phyloP scores from a whole-genome alignment of 139 green algal species.

The Chlorella sp. region DNA sequence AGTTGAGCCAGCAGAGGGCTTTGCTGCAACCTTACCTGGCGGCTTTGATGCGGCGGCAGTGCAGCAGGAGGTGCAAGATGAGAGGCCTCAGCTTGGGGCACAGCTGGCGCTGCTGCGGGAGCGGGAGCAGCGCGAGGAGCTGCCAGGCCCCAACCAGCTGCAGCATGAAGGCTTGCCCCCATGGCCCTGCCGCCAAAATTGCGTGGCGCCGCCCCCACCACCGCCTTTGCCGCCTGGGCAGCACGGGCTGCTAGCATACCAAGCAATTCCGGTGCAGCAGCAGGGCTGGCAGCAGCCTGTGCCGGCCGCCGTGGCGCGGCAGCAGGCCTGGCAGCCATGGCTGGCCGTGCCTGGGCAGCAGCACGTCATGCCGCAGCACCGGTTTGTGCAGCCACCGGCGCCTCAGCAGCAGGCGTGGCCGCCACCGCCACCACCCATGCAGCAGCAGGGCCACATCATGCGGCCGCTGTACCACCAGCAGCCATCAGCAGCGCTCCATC shows the following conservation, averaged over 20 bases:
- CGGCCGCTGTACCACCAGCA: neutral
- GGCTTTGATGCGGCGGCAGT: constrained; percentile 8
- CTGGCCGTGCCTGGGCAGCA: neutral
- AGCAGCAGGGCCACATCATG: constrained; percentile 1
- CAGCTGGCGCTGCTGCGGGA: neutral
- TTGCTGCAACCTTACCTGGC: neutral
- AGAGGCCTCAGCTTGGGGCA: constrained; percentile 11
- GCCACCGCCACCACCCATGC: too few relatives aligned
- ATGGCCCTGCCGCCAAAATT: neutral
- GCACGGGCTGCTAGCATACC: neutral
- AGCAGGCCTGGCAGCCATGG: neutral
- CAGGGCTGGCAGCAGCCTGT: neutral
- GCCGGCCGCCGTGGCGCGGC: neutral
- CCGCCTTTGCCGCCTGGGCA: neutral
- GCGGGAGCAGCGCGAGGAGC: neutral
- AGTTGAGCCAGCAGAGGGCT: neutral
- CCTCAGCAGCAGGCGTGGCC: neutral
- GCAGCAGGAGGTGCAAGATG: constrained; percentile 25
- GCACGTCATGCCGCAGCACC: neutral
- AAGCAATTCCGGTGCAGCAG: too few relatives aligned
- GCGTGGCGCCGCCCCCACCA: constrained; percentile 15
- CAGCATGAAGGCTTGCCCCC: neutral
- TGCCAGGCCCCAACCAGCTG: neutral
- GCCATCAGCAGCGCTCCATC: neutral
- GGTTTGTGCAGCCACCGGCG: neutral